Conservation (phyloP, 2,329 filamentous ascomycete genomes). For the Beauveria brongniartii region DNA sequence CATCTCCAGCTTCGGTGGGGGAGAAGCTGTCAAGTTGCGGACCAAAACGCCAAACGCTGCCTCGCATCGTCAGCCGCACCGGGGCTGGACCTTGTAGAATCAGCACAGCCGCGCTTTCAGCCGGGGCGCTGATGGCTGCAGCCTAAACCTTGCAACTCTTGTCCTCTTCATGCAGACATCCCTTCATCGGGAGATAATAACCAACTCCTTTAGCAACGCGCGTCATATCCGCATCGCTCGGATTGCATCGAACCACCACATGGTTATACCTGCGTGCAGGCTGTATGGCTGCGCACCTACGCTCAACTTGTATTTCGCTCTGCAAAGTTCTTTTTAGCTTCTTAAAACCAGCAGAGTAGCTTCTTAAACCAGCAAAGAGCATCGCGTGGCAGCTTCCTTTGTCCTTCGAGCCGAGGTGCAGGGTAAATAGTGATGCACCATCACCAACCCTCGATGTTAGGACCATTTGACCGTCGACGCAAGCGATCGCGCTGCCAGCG, state of each 20-base stretch:
- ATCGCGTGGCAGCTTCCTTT: not conserved
- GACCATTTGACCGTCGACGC: slow-evolving; percentile 26
- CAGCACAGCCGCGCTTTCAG: not conserved
- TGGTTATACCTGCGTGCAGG: too few relatives aligned
- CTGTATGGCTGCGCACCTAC: too few relatives aligned
- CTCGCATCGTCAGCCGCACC: not conserved
- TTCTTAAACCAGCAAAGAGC: not conserved
- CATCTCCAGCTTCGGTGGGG: not conserved
- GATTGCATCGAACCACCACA: not conserved
- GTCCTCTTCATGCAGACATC: not conserved
- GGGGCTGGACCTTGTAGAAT: slow-evolving; percentile 3
- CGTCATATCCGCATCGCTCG: not conserved
- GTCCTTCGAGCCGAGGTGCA: not conserved
- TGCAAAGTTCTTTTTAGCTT: too few relatives aligned
- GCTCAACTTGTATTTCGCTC: too few relatives aligned
- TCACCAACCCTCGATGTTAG: slow-evolving; percentile 14
- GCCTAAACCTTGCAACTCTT: not conserved
- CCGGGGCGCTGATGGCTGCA: slow-evolving; percentile 10
- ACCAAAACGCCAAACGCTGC: not conserved
- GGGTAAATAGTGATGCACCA: not conserved
- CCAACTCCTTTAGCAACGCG: not conserved
- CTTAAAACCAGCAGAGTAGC: too few relatives aligned
- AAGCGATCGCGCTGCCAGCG: slow-evolving; percentile 23
- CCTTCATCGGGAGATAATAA: not conserved
- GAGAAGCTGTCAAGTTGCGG: not conserved